Conservation (phyloP, 306 rosid species). For the Ziziphus jujuba region DNA sequence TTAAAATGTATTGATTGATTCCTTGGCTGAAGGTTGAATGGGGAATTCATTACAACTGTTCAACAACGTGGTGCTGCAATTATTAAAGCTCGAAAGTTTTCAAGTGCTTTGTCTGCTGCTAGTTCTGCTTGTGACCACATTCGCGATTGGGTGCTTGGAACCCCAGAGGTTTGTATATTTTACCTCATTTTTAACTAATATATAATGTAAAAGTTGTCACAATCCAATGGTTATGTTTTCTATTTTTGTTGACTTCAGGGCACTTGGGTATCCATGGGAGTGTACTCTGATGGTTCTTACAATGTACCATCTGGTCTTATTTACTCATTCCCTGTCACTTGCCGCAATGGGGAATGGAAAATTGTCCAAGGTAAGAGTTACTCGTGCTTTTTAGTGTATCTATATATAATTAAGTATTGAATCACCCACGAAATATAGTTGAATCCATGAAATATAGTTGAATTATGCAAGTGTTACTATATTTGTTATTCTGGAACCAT, state of each 20-base stretch:
- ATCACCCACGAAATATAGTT: no score
- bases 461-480: no score
- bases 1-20: slow-evolving; percentile 2
- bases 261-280: slow-evolving; percentile 98
- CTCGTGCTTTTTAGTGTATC: no score
- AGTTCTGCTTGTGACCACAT: slow-evolving; percentile 99
- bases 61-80: slow-evolving; percentile 99
- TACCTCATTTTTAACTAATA: background rate
- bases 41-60: slow-evolving; percentile 85
- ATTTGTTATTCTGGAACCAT: background rate
- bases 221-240: background rate
- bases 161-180: slow-evolving; percentile 69
- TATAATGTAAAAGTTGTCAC: background rate
- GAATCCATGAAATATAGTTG: no score
- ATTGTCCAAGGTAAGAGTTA: slow-evolving; percentile 77
- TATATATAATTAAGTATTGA: no score
- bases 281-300: slow-evolving; percentile 96
- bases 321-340: slow-evolving; percentile 90
- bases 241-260: slow-evolving; percentile 51
- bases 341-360: slow-evolving; percentile 82
- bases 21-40: slow-evolving; percentile 62
- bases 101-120: slow-evolving; percentile 97
- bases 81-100: slow-evolving; percentile 89
- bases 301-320: slow-evolving; percentile 92
- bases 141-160: slow-evolving; percentile 97